A percentile compares a stretch with the other conserved stretches of the same genome.
Conservation (phyloP, 2,329 filamentous ascomycete genomes). For the Pseudogymnoascus sp. region DNA sequence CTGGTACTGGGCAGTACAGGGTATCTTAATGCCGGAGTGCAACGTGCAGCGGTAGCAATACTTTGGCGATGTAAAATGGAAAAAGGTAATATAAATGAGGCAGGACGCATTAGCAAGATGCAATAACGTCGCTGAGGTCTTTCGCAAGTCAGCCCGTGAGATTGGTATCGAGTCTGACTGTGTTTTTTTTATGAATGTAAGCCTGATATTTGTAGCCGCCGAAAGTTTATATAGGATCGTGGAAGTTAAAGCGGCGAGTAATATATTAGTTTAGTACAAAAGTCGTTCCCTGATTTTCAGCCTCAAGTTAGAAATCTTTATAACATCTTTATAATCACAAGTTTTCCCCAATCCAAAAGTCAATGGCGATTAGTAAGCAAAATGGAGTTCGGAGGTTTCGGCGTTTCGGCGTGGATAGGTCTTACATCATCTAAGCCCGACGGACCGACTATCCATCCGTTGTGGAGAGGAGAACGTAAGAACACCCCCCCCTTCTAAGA, state of each 20-base stretch:
- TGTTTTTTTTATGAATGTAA: neutral
- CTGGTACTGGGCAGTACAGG: neutral
- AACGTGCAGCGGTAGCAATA: neutral
- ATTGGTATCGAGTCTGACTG: neutral
- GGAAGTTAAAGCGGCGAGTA: neutral
- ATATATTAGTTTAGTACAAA: neutral
- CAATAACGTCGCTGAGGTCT: neutral
- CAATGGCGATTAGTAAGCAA: neutral
- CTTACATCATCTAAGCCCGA: neutral
- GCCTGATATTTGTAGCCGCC: neutral
- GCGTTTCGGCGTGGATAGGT: no score
- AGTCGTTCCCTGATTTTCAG: no score
- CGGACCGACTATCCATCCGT: neutral
- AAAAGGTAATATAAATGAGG: neutral
- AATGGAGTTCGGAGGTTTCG: neutral
- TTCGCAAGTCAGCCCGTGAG: neutral
- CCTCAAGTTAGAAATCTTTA: neutral
- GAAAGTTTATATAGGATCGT: neutral
- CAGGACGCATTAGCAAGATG: neutral
- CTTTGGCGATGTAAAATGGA: neutral
- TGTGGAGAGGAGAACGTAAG: no score
- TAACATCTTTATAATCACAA: constrained; percentile 7
- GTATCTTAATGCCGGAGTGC: neutral
- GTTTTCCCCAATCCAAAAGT: neutral
- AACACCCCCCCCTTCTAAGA: neutral